Percentiles rank a stretch among this genome's conserved stretches.
Conservation (phyloP, 345 rosid species). For the Theobroma cacao region DNA sequence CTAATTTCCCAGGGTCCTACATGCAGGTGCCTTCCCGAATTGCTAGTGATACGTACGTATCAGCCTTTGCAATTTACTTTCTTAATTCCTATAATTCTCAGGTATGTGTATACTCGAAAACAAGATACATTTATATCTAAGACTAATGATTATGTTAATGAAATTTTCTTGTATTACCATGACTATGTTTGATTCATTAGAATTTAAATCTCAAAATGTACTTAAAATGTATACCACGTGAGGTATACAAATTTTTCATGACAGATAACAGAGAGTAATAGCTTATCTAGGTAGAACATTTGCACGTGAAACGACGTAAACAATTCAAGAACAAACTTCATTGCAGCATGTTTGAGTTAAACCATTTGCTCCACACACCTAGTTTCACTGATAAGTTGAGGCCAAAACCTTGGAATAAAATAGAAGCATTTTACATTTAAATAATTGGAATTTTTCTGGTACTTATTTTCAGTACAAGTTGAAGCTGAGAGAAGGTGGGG, state of each 20-base stretch:
- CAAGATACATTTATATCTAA: too few species aligned
- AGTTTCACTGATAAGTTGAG: neutral
- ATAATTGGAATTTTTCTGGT: neutral
- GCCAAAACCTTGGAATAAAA: neutral
- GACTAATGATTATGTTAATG: neutral
- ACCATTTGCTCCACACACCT: neutral
- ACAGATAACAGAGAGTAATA: neutral
- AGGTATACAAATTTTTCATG: neutral
- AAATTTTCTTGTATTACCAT: too few species aligned
- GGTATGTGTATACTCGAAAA: too few species aligned
- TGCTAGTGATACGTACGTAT: too few species aligned
- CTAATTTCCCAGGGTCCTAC: neutral
- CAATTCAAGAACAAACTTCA: neutral
- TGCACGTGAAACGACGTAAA: constrained; percentile 35
- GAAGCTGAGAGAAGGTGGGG: constrained; percentile 3
- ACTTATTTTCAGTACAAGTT: neutral
- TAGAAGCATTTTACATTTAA: neutral
- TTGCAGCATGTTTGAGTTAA: neutral
- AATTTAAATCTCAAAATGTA: neutral
- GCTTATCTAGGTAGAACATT: constrained; percentile 11
- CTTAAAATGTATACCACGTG: constrained; percentile 3
- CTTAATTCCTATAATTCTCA: too few species aligned
- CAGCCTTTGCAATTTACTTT: neutral
- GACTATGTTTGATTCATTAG: too few species aligned
- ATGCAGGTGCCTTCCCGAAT: neutral